Evolutionary conservation across 495 filamentous ascomycete species (phyloP), one percentile per base, ranked within the genome.

Genomic region (Penicillium crystallinum): DNA sequence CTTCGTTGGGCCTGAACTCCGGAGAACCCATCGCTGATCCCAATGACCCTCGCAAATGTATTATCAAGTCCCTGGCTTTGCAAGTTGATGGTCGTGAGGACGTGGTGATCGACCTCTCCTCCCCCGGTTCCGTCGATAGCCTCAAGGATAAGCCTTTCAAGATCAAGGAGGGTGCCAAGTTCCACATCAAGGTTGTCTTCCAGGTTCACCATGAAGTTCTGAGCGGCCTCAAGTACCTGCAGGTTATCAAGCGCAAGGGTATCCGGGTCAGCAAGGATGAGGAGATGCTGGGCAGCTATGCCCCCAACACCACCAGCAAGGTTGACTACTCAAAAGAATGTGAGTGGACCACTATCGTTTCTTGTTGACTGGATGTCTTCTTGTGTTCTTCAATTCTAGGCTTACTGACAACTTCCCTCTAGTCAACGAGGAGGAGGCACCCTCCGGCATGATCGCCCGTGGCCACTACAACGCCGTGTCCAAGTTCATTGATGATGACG

Each of bases 251-350:
- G 81, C 80, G 90, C 56, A 88, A 88, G 77, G 85, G 86, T 52
- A 78, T 98, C 62, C 78, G 80, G 19, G 82, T 93, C 33, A 86
- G 85, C 74, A 97, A 95, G 83, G 83, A 89, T 52, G 81, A 92
- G 63, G 91, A 97, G 78, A 98, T 98, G 93, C 85, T 98, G 75
- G 92, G 93, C 46, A 91, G 88, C 50, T 98, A 89, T 66, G 85
- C 88, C 19, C 93, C 93, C 23, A 96, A 85, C 71, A 96, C 93
- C 6, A 81, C 85, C 27, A 83, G 86, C 60, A 90, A 86, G 67
- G 87, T 88, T 2, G 54, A 82, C 41, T 95, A 97, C 70, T 83
- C 83, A 69, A 97, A 96, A 79, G 86, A 83, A 58, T 97, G 93
- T 96, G 79, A 78, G 88, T 76, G 34, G 36, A 38, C 31, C 4